phyloP scores from a whole-genome alignment of 805 yeast species.

The Sugiyamaella marilandica region DNA sequence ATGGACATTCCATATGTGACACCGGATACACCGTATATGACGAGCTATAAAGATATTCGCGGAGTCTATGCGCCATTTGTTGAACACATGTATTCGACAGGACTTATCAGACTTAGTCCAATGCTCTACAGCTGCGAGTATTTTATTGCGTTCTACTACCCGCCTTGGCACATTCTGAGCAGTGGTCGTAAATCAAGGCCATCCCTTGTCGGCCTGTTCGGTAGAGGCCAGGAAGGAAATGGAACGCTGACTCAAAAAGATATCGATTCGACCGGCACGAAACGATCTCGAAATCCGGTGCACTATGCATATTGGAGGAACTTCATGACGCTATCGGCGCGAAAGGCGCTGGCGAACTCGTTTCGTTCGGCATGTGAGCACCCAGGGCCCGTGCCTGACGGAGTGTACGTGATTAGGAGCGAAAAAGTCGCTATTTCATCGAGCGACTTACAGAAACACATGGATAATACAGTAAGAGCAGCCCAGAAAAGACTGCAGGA shows the following conservation, averaged over 20 bases:
- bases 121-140: conserved; percentile 13
- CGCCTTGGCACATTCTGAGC: conserved; percentile 19
- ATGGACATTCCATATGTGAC: conserved; percentile 7
- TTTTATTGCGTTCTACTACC: conserved; percentile 16
- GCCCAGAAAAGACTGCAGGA: background rate
- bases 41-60: conserved; percentile 1
- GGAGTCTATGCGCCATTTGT: conserved; percentile 13
- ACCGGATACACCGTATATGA: conserved; percentile 4
- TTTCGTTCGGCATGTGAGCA: background rate
- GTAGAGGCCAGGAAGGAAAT: conserved; percentile 17
- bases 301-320: conserved; percentile 22
- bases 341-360: conserved; percentile 10
- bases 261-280: background rate
- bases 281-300: conserved; percentile 20
- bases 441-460: conserved; percentile 6
- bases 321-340: conserved; percentile 1
- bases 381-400: conserved; percentile 12
- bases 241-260: conserved; percentile 7
- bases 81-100: conserved; percentile 4
- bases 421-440: conserved; percentile 11
- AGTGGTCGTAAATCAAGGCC: conserved; percentile 22
- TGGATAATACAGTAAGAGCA: conserved; percentile 13
- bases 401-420: conserved; percentile 14
- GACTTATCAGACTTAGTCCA: conserved; percentile 7
- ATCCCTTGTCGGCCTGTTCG: conserved; percentile 12